phyloP scores from a whole-genome alignment of 352 stramenopile species.

The Phytopythium litorale region DNA sequence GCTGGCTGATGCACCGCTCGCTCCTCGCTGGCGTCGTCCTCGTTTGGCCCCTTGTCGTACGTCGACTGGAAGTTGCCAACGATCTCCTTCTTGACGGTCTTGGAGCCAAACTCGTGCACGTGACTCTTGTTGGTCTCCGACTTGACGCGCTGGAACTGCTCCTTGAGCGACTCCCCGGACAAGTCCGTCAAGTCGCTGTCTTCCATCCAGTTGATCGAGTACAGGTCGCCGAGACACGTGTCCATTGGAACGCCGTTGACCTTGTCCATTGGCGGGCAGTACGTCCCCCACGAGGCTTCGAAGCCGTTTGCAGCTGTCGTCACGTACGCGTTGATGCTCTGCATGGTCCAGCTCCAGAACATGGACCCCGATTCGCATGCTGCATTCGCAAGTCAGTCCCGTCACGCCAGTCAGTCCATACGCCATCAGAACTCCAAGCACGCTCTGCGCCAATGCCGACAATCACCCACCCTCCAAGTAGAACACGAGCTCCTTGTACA shows the following conservation, averaged over 20 bases:
- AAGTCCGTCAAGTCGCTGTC: slow-evolving; percentile 84
- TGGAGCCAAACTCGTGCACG: slow-evolving; percentile 68
- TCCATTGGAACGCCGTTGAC: slow-evolving; percentile 67
- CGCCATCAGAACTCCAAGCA: too few relatives aligned
- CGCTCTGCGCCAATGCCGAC: background rate
- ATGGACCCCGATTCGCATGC: slow-evolving; percentile 91
- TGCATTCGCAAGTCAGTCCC: slow-evolving; percentile 7
- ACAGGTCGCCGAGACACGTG: slow-evolving; percentile 86
- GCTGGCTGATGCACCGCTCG: background rate
- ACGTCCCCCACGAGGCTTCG: slow-evolving; percentile 89
- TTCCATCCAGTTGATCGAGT: slow-evolving; percentile 92
- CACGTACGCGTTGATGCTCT: slow-evolving; percentile 83
- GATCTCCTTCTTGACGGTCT: slow-evolving; percentile 60
- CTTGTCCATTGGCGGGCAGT: slow-evolving; percentile 79
- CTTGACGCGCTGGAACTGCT: slow-evolving; percentile 74
- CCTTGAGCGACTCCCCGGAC: slow-evolving; percentile 69
- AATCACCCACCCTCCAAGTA: slow-evolving; percentile 75
- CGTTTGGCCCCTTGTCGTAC: slow-evolving; percentile 43
- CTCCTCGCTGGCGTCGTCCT: slow-evolving; percentile 15
- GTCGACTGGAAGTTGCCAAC: slow-evolving; percentile 83
- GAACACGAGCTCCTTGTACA: slow-evolving; percentile 90
- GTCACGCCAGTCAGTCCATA: background rate
- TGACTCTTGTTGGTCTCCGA: slow-evolving; percentile 79
- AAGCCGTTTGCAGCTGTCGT: slow-evolving; percentile 86
- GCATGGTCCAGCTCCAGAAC: slow-evolving; percentile 76